These are phyloP conservation scores for Torulaspora indica DNA, from an alignment of 805 yeast species.

Conservation along the genomic window DNA sequence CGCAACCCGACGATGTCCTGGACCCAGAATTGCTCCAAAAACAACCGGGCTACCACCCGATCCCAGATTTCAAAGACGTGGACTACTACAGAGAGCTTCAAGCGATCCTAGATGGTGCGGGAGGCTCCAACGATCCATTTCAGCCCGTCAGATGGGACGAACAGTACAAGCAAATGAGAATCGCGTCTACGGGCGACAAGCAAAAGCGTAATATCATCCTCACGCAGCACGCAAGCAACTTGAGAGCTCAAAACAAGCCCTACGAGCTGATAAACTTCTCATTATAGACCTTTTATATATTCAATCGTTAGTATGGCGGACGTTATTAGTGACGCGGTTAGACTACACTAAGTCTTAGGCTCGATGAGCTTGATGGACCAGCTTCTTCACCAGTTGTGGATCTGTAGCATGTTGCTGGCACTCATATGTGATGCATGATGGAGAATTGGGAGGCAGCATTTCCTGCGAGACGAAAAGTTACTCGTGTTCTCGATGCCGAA, in stretches of 20 bases:
- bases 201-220: conserved; percentile 21
- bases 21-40: conserved; percentile 9
- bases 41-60: conserved; percentile 16
- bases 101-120: conserved; percentile 18
- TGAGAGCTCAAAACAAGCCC: conserved; percentile 18
- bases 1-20: conserved; percentile 31
- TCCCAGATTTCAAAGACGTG: conserved; percentile 24
- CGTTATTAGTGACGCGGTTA: neutral
- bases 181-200: conserved; percentile 18
- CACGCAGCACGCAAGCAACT: conserved; percentile 16
- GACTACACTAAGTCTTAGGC: no score
- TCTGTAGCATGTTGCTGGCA: neutral
- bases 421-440: conserved; percentile 6
- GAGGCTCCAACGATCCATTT: conserved; percentile 16
- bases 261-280: conserved; percentile 17
- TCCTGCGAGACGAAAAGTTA: conserved; percentile 22
- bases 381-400: neutral
- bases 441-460: neutral
- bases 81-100: conserved; percentile 28
- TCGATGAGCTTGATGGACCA: neutral
- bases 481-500: conserved; percentile 46
- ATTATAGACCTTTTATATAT: neutral
- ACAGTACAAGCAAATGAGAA: conserved; percentile 15
- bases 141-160: conserved; percentile 30
- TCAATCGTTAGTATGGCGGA: neutral